Conservation (phyloP, 1,284 basidiomycete species). For the Boletus semigastroideus region DNA sequence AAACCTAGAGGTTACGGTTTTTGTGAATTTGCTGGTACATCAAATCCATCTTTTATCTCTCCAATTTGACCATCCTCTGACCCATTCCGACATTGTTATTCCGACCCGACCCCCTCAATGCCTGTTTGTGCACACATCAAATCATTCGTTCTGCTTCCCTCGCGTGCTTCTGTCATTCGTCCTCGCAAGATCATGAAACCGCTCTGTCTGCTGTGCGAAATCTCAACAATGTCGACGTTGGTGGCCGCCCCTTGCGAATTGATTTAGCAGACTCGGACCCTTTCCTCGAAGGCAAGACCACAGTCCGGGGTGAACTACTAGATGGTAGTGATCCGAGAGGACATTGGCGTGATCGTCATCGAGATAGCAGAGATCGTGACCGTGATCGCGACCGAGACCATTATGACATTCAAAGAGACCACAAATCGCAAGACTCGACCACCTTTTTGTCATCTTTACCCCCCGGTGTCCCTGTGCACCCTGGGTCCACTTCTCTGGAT, state of each 20-base stretch:
- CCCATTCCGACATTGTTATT: conserved; percentile 32
- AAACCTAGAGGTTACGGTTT: conserved; percentile 98
- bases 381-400: conserved; percentile 32
- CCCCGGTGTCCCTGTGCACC: conserved; percentile 73
- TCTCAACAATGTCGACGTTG: conserved; percentile 79
- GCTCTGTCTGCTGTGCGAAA: conserved; percentile 81
- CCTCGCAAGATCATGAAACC: conserved; percentile 83
- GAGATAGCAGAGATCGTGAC: conserved; percentile 29
- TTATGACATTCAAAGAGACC: conserved; percentile 27
- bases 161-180: conserved; percentile 14
- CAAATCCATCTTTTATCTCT: conserved; percentile 36
- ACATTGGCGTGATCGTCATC: conserved; percentile 54
- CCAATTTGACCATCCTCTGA: conserved; percentile 38
- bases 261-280: conserved; percentile 70
- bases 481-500: conserved; percentile 80
- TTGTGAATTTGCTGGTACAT: conserved; percentile 92
- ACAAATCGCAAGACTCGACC: conserved; percentile 40
- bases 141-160: conserved; percentile 6
- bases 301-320: conserved; percentile 48
- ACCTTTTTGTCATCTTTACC: conserved; percentile 71
- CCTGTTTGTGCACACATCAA: conserved; percentile 10
- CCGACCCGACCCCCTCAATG: conserved; percentile 10
- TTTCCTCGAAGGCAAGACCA: conserved; percentile 62
- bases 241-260: conserved; percentile 81
- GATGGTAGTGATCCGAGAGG: conserved; percentile 48